Evolutionary conservation across 306 rosid species (phyloP).

Genomic region (Cucumis hystrix): DNA sequence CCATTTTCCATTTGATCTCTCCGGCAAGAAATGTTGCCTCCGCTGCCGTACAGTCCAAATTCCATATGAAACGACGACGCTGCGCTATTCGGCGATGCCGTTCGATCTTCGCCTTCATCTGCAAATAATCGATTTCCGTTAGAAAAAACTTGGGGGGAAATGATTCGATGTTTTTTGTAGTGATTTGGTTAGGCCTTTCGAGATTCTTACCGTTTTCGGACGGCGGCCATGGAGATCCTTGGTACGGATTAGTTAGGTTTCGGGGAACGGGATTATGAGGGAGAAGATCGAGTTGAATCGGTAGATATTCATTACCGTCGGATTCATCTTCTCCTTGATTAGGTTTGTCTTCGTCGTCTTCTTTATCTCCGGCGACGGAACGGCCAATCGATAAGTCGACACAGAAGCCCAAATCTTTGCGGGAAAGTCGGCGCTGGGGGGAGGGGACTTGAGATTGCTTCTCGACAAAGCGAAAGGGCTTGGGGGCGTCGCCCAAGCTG

Average conservation of each 20-base stretch:
- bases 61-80: conserved; percentile 29
- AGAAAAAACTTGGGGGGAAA: not conserved
- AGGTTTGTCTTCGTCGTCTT: not conserved
- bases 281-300: conserved; percentile 27
- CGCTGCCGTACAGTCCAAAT: conserved; percentile 9
- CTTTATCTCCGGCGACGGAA: not conserved
- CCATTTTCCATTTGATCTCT: conserved; percentile 6
- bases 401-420: conserved; percentile 12
- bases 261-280: conserved; percentile 25
- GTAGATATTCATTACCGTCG: not conserved
- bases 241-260: not conserved
- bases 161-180: not conserved
- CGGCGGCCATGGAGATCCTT: conserved; percentile 22
- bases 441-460: not conserved
- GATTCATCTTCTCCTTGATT: not conserved
- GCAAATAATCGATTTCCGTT: not conserved
- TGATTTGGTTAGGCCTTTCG: not conserved
- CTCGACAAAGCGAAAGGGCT: conserved; percentile 10
- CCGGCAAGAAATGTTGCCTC: not conserved
- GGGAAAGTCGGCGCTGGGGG: not conserved
- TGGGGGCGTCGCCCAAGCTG: conserved; percentile 18
- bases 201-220: conserved; percentile 14
- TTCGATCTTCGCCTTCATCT: conserved; percentile 9
- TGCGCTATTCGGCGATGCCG: conserved; percentile 19
- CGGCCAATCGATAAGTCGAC: conserved; percentile 21